phyloP scores from a whole-genome alignment of 257 asterid genomes.

The Plantago major region DNA sequence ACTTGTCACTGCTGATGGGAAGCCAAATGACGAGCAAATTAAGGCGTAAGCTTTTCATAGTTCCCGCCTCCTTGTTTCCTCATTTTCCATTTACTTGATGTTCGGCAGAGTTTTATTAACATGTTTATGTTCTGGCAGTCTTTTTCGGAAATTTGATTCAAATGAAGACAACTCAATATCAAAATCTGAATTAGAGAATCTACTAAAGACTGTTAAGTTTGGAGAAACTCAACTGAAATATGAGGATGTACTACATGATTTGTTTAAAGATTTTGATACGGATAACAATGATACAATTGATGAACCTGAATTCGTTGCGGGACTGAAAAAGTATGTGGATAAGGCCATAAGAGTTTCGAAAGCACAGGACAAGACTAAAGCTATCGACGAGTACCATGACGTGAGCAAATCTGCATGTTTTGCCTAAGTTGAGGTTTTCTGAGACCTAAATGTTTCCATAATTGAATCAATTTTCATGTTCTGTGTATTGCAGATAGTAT shows the following conservation, averaged over 20 bases:
- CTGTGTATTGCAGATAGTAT: not conserved
- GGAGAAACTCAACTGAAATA: constrained; percentile 28
- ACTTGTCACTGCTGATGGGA: constrained; percentile 42
- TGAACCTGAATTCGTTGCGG: constrained; percentile 34
- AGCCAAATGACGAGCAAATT: constrained; percentile 42
- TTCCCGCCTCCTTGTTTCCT: not conserved
- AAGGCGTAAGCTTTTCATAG: constrained; percentile 19
- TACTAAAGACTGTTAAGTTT: constrained; percentile 33
- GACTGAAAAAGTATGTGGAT: constrained; percentile 32
- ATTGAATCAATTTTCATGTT: not conserved
- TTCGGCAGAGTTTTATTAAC: not conserved
- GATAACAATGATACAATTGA: constrained; percentile 30
- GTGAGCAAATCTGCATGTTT: constrained; percentile 7
- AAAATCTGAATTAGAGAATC: constrained; percentile 31
- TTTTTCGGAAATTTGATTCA: constrained; percentile 35
- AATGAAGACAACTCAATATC: constrained; percentile 28
- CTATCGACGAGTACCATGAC: constrained; percentile 30
- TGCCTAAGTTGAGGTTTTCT: too few relatives aligned
- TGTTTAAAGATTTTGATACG: constrained; percentile 39
- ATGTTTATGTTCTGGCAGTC: constrained; percentile 27
- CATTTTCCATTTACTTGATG: not conserved
- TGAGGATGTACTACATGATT: constrained; percentile 26
- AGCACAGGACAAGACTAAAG: constrained; percentile 18
- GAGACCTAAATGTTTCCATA: not conserved
- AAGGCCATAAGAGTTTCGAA: constrained; percentile 33